phyloP scores from a whole-genome alignment of 441 rosid species.

The Eruca vesicaria region DNA sequence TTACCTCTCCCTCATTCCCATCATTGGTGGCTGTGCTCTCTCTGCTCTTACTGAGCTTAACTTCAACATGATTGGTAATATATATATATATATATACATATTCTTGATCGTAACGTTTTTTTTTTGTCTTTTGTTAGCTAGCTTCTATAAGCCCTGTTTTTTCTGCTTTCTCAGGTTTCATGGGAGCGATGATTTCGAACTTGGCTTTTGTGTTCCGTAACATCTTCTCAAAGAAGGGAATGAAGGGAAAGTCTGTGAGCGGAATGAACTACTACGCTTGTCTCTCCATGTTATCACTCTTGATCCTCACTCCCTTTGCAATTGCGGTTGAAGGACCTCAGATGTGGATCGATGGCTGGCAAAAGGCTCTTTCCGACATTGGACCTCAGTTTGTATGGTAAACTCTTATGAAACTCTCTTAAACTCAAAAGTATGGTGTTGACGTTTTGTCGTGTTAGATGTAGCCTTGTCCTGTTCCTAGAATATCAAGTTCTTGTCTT shows the following conservation, averaged over 20 bases:
- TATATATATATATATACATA: no score
- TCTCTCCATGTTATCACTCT: slow-evolving; percentile 80
- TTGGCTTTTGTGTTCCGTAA: slow-evolving; percentile 95
- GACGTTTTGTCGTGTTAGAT: not conserved
- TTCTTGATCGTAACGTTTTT: not conserved
- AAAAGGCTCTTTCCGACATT: slow-evolving; percentile 49
- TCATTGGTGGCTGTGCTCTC: slow-evolving; percentile 96
- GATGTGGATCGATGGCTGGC: slow-evolving; percentile 68
- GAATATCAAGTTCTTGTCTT: slow-evolving; percentile 23
- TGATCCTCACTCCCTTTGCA: slow-evolving; percentile 91
- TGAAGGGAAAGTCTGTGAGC: slow-evolving; percentile 93
- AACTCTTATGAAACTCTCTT: not conserved
- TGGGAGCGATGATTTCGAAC: slow-evolving; percentile 99
- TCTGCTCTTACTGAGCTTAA: slow-evolving; percentile 96
- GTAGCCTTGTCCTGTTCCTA: slow-evolving; percentile 26
- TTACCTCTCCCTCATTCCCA: slow-evolving; percentile 82
- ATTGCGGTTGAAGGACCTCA: slow-evolving; percentile 79
- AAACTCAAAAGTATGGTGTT: not conserved
- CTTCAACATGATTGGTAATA: slow-evolving; percentile 85
- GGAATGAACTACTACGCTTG: slow-evolving; percentile 98
- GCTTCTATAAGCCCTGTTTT: no score
- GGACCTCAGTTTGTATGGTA: slow-evolving; percentile 70
- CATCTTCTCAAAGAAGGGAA: slow-evolving; percentile 94
- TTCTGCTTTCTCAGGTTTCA: no score
- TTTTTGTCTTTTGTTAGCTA: no score